Conservation (phyloP, 163 green algal genomes). For the Scenedesmus sp. region DNA sequence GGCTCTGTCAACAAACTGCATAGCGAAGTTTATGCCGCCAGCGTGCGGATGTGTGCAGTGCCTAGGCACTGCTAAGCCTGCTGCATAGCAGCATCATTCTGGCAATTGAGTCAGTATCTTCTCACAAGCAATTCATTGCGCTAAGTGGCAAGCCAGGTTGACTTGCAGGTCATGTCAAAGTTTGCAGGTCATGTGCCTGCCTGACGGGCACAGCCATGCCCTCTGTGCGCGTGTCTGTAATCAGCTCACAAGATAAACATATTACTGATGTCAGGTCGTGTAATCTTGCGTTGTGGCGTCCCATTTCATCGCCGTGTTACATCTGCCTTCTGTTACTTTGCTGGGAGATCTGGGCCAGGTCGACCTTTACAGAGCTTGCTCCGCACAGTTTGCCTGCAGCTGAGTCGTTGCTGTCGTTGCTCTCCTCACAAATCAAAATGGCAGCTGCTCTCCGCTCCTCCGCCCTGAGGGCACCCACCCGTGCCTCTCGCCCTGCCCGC, state of each 20-base stretch:
- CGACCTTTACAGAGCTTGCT: neutral
- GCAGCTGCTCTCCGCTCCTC: constrained; percentile 10
- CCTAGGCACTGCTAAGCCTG: neutral
- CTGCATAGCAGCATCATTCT: neutral
- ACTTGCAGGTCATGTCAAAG: neutral
- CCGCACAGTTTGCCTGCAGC: neutral
- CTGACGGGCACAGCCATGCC: neutral
- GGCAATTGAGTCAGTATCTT: neutral
- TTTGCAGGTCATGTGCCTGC: neutral
- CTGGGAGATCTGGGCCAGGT: neutral
- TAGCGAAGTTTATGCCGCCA: neutral
- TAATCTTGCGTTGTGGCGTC: neutral
- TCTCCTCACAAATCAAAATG: constrained; percentile 10
- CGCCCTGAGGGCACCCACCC: constrained; percentile 1
- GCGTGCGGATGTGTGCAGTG: neutral
- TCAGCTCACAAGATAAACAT: neutral
- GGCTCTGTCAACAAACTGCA: no score
- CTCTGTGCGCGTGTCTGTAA: no score
- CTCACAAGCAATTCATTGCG: neutral
- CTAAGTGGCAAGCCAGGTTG: neutral
- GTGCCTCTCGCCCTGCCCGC: constrained; percentile 4
- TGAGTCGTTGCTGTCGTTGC: constrained; percentile 16
- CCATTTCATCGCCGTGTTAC: neutral
- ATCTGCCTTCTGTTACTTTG: constrained; percentile 14
- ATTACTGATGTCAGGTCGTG: neutral